Base-by-base conservation (phyloP, 2,329 filamentous ascomycete species). In the Aspergillus jensenii region DNA sequence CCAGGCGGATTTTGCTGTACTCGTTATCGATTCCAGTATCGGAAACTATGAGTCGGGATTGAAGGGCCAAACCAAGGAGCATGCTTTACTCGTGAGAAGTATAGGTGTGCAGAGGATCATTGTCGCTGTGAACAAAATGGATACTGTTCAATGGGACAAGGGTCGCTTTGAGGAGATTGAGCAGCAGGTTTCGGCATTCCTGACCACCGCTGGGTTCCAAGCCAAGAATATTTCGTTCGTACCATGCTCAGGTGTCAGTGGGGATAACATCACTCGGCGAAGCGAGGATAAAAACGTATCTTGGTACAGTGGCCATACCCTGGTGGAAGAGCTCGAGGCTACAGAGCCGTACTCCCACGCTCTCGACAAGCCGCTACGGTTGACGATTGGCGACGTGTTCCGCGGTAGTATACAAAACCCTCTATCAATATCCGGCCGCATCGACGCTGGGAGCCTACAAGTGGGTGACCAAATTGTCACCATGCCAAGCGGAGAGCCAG, bases 121-220 rank as follows among this genome's bases (percentile, higher is more conserved):
- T 43, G 89, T 99, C 27, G 93, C 91, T 2, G 86, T 99, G 60
- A 99, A 99, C 78, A 99, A 99, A 74, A 88, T 99, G 67, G 95
- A 99, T 72, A 88, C 87, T 15, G 87, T 93, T 6, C 79, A 81
- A 6, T 99, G 96, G 96, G 90, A 88, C 2, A 80, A 90, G 72
- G 87, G 87, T 4, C 85, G 91, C 2, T 99, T 96, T 66, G 84
- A 91, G 23, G 90, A 96, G 67, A 97, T 99, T 56, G 83, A 85
- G 44, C 85, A 91, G 61, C 91, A 96, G 67, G 87, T 96, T 62
- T 86, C 85, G 0, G 88, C 90, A 0, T 97, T 99, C 72, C 79
- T 99, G 59, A 87, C 84, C 0, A 86, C 88, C 1, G 90, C 93
- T 0, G 91, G 91, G 2, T 99, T 98, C 69, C 85, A 89, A 56